Base-by-base conservation (phyloP, 2,329 filamentous ascomycete genomes). In the Paracamarosporium sp. region DNA sequence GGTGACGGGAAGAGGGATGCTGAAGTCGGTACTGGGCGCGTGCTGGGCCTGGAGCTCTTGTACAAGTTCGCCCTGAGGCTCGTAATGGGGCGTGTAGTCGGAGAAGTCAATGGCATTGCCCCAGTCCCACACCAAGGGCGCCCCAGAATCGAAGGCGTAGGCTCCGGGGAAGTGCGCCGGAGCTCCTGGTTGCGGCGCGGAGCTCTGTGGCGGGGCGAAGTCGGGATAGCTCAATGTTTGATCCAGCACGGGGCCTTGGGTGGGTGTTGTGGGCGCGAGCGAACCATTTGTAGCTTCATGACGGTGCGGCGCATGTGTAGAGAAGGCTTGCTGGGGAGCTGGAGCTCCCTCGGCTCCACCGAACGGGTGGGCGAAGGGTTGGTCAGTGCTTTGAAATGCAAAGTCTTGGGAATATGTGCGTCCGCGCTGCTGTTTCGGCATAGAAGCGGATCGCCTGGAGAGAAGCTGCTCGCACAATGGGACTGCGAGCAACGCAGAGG, bases 51-150 rank as follows among this genome's bases (percentile, higher is more conserved):
- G 71, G 25, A 69, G 65, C 63, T 78, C 75, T 50, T 76, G 73
- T 15, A 76, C 61, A n/a, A 81, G 71, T 64, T 81, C 79, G 41
- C 79, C 80, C 64, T 80, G 79, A 4, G 78, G 79, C 57, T 81
- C 79, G 72, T 78, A 80, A 51, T 76, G 71, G 28, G 67, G 65
- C 4, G 67, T 61, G 43, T 76, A 71, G 40, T 69, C 70, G 22
- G 71, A 57, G 40, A 74, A 73, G 57, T 75, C 73, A 48, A 75
- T 61, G 7, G 74, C 62, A 40, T 65, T 67, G 30, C 73, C 70
- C 77, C 76, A 80, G 62, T 78, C 75, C 76, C 76, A 78, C 44
- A 65, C 63, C 53, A 72, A 28, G 24, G 69, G 64, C 31, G 62
- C 69, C 9, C 68, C 61, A 12, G 67, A 54, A 46, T 56, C 64